Evolutionary conservation across 176 grass and related monocot genomes (phyloP), one percentile per base, ranked within the genome.

Genomic region (Chloris gayana): DNA sequence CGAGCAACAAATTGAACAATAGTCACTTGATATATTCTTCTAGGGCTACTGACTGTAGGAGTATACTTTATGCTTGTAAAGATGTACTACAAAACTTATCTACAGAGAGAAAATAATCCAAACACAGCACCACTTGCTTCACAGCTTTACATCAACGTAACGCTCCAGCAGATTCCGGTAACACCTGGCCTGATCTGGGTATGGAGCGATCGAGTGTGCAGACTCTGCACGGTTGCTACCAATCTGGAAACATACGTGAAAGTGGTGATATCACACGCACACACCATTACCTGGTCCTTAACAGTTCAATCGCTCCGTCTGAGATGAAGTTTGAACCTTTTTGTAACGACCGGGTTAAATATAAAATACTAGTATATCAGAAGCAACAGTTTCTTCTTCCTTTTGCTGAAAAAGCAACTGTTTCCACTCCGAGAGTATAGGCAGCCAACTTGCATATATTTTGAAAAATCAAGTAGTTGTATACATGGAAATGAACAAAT

Each of bases 81-180:
- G 26, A 3, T 62, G 13, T 47, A 19, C 27, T 47, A 19, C 27
- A 81, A 45, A 61, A 24, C 72, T 32, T 46, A 56, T n/a, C 9
- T 56, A n/a, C 51, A 56, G n/a, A 56, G 0, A 53, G 51, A 22
- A 56, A 21, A 29, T 61, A 29, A 27, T 77, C 64, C n/a, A 53
- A 30, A 69, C 38, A 33, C 21, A 26, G 50, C 27, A 24, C 0
- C 25, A 26, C 19, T 58, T 51, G 5, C 30, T 30, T 38, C 54
- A 3, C 57, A 71, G 5, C 30, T 30, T 38, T 41, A 3, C 57
- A 71, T 64, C 72, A 56, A 17, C 24, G 8, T 64, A 44, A 17
- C 32, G 8, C 53, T 34, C 50, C 14, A 33, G 45, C 70, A 85
- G 68, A 44, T 25, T 64, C 83, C 31, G 18, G 46, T 37, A 27